A percentile compares a stretch with the other conserved stretches of the same genome.
phyloP scores from a whole-genome alignment of 768 basidiomycete species.

The Tricholoma bakamatsutake region DNA sequence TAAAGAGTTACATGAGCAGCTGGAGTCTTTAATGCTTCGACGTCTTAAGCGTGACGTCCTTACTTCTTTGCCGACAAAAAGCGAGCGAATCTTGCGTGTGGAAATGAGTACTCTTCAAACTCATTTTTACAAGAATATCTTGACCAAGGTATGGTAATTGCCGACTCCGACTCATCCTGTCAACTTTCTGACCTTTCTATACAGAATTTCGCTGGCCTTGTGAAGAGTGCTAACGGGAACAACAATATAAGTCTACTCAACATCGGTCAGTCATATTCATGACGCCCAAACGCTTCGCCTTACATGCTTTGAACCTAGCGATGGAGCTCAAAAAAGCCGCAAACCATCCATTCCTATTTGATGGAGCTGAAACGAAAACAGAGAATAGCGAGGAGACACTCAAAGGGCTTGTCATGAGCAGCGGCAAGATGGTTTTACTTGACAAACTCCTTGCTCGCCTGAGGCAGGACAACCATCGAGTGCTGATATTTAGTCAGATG shows the following conservation, averaged over 20 bases:
- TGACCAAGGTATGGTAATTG: conserved; percentile 63
- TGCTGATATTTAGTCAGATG: conserved; percentile 99
- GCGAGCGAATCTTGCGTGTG: conserved; percentile 93
- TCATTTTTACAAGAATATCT: conserved; percentile 97
- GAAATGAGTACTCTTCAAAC: conserved; percentile 97
- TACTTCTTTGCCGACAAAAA: conserved; percentile 94
- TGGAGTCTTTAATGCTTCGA: conserved; percentile 91
- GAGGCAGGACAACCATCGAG: conserved; percentile 89
- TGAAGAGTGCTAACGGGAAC: conserved; percentile 85
- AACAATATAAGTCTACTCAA: conserved; percentile 94
- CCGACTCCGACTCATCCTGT: neutral
- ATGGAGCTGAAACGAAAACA: conserved; percentile 76
- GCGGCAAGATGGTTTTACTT: conserved; percentile 96
- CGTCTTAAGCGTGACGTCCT: conserved; percentile 95
- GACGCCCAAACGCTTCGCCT: conserved; percentile 1
- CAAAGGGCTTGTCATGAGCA: conserved; percentile 96
- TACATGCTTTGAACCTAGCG: conserved; percentile 37
- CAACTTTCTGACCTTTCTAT: conserved; percentile 4
- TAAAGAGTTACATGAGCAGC: conserved; percentile 89
- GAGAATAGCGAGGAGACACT: conserved; percentile 75
- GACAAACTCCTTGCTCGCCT: conserved; percentile 93
- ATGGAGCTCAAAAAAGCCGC: conserved; percentile 99
- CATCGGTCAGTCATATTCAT: conserved; percentile 51
- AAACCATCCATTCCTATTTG: conserved; percentile 97
- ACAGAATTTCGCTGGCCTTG: conserved; percentile 89